phyloP scores from a whole-genome alignment of 2,329 filamentous ascomycete species.

The Fusarium hainanense region DNA sequence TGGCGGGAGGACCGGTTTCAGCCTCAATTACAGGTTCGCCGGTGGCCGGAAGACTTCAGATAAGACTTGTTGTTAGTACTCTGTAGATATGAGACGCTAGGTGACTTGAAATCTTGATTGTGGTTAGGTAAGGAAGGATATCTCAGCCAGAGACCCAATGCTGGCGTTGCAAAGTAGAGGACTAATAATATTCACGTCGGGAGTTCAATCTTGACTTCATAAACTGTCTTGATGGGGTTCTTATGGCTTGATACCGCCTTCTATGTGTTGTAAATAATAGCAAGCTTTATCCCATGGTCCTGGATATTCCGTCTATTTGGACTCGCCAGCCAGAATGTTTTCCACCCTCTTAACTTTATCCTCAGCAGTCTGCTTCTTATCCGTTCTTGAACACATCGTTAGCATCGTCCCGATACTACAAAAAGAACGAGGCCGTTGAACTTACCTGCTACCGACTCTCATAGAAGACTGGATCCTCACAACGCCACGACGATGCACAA shows the following conservation, averaged over 20 bases:
- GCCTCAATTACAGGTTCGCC: conserved; percentile 15
- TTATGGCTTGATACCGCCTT: neutral
- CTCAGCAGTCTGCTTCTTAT: conserved; percentile 83
- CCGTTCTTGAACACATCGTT: conserved; percentile 66
- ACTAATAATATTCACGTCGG: neutral
- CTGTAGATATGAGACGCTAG: neutral
- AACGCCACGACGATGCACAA: conserved; percentile 81
- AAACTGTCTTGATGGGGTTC: neutral
- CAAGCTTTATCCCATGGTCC: neutral
- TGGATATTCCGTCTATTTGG: conserved; percentile 6
- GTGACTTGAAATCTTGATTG: neutral
- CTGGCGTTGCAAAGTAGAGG: neutral
- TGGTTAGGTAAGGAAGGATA: neutral
- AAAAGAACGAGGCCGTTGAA: conserved; percentile 16
- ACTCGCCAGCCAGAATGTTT: conserved; percentile 56
- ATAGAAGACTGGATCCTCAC: conserved; percentile 90
- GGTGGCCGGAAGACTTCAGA: neutral
- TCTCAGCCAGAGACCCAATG: neutral
- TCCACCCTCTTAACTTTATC: conserved; percentile 79
- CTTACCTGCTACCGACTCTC: conserved; percentile 80
- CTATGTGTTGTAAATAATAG: neutral
- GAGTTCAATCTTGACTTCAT: neutral
- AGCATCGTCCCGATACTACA: neutral
- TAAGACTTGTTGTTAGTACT: neutral
- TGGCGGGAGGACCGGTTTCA: conserved; percentile 4